Conservation (phyloP, 2,329 filamentous ascomycete species). For the Colletotrichum sp. region DNA sequence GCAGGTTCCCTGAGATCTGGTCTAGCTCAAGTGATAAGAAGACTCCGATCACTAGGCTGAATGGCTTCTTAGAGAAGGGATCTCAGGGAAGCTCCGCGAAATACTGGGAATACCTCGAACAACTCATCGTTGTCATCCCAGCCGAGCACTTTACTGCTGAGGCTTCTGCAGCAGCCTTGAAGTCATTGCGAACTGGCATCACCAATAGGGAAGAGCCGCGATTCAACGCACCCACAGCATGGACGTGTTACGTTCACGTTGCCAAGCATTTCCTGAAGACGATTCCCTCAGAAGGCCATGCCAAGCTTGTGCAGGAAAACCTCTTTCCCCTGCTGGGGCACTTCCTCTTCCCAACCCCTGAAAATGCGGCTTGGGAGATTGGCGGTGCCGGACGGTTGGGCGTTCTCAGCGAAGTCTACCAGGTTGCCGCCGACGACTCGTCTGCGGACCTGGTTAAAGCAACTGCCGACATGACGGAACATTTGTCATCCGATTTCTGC, state of each 20-base stretch:
- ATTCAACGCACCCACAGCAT: constrained; percentile 71
- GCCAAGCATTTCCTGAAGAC: constrained; percentile 57
- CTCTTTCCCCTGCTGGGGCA: constrained; percentile 61
- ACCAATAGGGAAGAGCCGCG: constrained; percentile 76
- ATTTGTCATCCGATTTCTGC: constrained; percentile 65
- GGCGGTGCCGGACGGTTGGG: constrained; percentile 32
- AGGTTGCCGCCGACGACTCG: constrained; percentile 44
- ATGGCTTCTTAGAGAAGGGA: constrained; percentile 79
- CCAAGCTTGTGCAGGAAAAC: constrained; percentile 50
- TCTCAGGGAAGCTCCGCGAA: constrained; percentile 76
- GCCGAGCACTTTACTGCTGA: constrained; percentile 45
- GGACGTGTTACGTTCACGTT: constrained; percentile 75
- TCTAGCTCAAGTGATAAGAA: constrained; percentile 61
- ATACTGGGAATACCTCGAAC: constrained; percentile 75
- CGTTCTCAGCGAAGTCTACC: constrained; percentile 53
- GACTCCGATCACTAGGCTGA: constrained; percentile 61
- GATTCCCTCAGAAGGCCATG: constrained; percentile 49
- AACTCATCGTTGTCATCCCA: constrained; percentile 67
- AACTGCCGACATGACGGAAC: constrained; percentile 65
- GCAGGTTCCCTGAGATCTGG: constrained; percentile 74
- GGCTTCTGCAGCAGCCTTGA: constrained; percentile 65
- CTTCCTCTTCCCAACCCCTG: constrained; percentile 53
- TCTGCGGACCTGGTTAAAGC: constrained; percentile 48
- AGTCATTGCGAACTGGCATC: constrained; percentile 74
- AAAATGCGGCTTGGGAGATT: constrained; percentile 36